Conservation (phyloP, 1,284 basidiomycete genomes). For the Bondarzewia mesenterica region DNA sequence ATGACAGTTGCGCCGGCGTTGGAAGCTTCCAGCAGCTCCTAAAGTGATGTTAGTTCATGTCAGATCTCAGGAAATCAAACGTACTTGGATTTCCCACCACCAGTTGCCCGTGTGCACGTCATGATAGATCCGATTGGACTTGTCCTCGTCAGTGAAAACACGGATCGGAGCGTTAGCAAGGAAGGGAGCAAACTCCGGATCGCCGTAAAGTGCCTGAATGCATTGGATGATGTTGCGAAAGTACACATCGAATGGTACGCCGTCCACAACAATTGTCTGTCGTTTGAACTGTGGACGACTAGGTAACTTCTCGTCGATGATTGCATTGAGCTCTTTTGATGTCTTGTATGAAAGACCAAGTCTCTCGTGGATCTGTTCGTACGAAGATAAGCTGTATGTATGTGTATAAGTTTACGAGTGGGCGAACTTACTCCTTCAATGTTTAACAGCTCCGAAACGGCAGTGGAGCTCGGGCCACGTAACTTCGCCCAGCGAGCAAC, state of each 20-base stretch:
- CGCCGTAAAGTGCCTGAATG: background rate
- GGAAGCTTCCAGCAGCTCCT: background rate
- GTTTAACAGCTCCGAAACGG: slow-evolving; percentile 12
- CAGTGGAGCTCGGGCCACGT: slow-evolving; percentile 12
- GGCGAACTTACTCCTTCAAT: slow-evolving; percentile 13
- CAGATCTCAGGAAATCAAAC: background rate
- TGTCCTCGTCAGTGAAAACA: background rate
- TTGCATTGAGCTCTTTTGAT: background rate
- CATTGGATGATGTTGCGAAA: background rate
- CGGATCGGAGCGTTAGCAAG: background rate
- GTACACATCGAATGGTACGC: background rate
- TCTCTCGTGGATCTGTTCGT: background rate
- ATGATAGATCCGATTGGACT: background rate
- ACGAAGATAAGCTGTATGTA: background rate
- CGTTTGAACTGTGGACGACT: background rate
- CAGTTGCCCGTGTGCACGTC: slow-evolving; percentile 6
- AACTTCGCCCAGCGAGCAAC: slow-evolving; percentile 15
- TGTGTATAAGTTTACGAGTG: background rate
- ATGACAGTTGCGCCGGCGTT: background rate
- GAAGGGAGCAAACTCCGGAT: background rate
- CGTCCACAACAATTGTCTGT: background rate
- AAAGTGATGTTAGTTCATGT: background rate
- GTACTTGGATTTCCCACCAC: slow-evolving; percentile 7
- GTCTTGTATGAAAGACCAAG: slow-evolving; percentile 1
- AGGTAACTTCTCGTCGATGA: background rate